Base-by-base conservation (phyloP, 2,329 filamentous ascomycete species). In the Trichoderma sp. region DNA sequence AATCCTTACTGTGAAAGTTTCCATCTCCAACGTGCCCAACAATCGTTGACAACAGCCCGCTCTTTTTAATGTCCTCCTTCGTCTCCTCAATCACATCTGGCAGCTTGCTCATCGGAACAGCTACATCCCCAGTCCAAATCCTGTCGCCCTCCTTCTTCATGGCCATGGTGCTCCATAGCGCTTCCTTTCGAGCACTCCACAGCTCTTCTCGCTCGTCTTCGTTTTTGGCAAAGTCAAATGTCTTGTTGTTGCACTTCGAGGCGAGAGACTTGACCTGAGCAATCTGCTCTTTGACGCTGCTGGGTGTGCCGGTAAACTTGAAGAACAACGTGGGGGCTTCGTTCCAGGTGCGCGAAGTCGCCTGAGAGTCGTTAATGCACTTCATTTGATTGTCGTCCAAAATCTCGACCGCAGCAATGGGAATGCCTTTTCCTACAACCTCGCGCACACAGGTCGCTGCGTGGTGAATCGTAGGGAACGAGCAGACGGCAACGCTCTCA, bases 351-450 rank as follows among this genome's bases (percentile, higher is more conserved):
- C 89, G 87, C 43, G 84, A 83, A 1, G 92, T 94, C 76, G 83
- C 85, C 31, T 90, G 90, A 0, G 89, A 87, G 33, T 86, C 83
- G 80, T 90, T 89, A 80, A 90, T 88, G 77, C 85, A 87, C 74
- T 82, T 83, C 87, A 97, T 97, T 82, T 97, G 94, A 69, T 94
- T 91, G 77, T 97, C 94, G 81, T 97, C 94, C 33, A 97, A 84
- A 69, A 97, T 91, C 81, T 97, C 94, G 55, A 97, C 89, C n/a
- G 94, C 94, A 0, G 94, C 94, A 53, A 97, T 90, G 35, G 92
- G 92, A 13, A 97, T 87, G 31, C 93, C 94, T 65, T 91, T 87
- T 56, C 88, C 88, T 5, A 97, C 94, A 13, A 97, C 93, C 67
- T 86, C 86, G 73, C 90, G 89, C 2, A 96, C 94, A 77, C 93